Evolutionary conservation across 2,329 filamentous ascomycete genomes (phyloP), one percentile per base, ranked within the genome.

Genomic region (Nemania sp.): DNA sequence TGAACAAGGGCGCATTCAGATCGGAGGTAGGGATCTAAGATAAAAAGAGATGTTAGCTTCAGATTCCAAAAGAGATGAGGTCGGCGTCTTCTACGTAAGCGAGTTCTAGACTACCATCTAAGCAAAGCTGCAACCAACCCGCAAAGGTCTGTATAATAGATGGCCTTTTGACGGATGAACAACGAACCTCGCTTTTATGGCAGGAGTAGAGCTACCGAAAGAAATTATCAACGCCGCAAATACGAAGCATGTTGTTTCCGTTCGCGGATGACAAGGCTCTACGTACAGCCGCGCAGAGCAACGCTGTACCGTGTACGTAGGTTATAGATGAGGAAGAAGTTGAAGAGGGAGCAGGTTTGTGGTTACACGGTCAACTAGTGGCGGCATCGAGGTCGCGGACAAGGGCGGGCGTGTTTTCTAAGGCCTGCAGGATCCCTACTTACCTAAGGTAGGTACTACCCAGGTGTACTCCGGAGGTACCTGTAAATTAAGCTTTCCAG

Each of bases 401-500:
- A n/a, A 51, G 3, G 25, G 25, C 25, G 34, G 56, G 39, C 56
- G 56, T 58, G 56, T 58, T 48, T 52, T 42, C 42, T 47, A 46
- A 20, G 18, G 18, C 20, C 25, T 29, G 25, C 25, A 29, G 25
- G 25, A n/a, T n/a, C n/a, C 25, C 25, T 29, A 29, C 7, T n/a
- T n/a, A n/a, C n/a, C n/a, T n/a, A n/a, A n/a, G n/a, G 25, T 29
- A 29, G 54, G 12, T 29, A 46, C 25, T 20, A 6, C 10, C n/a
- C n/a, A n/a, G n/a, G n/a, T n/a, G n/a, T n/a, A n/a, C n/a, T n/a
- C n/a, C n/a, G n/a, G n/a, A 18, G 45, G 15, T 48, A 32, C 13
- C 13, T 32, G 18, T 46, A n/a, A 5, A 6, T 54, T 29, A 29
- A 29, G 7, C 7, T 29, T 29, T 7, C 74, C 46, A 62, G 61